phyloP scores from a whole-genome alignment of 83 land plant species.

The Larix sibirica region DNA sequence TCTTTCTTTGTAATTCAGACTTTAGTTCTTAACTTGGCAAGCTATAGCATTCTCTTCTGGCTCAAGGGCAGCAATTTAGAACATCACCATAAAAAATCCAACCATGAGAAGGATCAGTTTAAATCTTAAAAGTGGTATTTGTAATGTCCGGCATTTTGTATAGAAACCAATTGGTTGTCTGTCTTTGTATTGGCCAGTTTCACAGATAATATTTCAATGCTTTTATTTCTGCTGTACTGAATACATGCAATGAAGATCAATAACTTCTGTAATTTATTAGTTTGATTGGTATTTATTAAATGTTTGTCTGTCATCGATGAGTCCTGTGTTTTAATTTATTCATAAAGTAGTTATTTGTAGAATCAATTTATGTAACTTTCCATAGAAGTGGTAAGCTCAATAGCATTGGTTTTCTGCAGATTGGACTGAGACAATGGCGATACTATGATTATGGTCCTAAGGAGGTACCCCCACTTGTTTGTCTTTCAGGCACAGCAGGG shows the following conservation, averaged over 20 bases:
- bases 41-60: neutral
- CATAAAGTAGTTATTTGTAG: neutral
- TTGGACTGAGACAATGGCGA: conserved; percentile 89
- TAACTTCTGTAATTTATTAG: neutral
- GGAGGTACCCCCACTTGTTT: conserved; percentile 84
- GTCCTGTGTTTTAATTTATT: neutral
- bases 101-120: neutral
- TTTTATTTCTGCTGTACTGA: neutral
- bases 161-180: neutral
- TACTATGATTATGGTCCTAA: conserved; percentile 98
- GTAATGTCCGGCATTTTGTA: neutral
- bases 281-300: neutral
- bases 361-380: neutral
- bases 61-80: neutral
- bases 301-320: neutral
- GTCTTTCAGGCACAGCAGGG: conserved; percentile 87
- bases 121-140: neutral
- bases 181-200: neutral
- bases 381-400: neutral
- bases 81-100: neutral
- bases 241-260: neutral
- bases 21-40: neutral
- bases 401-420: conserved; percentile 41
- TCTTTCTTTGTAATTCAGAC: neutral
- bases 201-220: neutral